These are phyloP conservation scores for Fremontodendron californicum DNA, from an alignment of 345 rosid species.

Conservation along the genomic window DNA sequence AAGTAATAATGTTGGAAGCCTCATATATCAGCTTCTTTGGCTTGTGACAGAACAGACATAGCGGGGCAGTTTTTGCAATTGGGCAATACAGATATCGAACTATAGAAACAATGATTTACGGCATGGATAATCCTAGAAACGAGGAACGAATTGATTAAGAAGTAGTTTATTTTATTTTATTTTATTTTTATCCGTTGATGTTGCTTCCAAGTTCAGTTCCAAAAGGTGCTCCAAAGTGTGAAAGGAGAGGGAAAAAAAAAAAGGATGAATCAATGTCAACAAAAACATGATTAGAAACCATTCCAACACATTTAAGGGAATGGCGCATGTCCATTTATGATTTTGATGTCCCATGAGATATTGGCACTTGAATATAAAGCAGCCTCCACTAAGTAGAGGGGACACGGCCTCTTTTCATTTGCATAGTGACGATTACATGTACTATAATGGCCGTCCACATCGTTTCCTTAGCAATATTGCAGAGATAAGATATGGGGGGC, in stretches of 20 bases:
- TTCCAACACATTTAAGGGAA: neutral
- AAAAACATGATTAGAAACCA: neutral
- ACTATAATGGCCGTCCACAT: neutral
- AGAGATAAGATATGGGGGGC: neutral
- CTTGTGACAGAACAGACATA: no score
- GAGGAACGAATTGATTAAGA: neutral
- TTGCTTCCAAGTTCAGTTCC: neutral
- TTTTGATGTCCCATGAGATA: no score
- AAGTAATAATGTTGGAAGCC: no score
- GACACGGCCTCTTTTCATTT: no score
- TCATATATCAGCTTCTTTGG: no score
- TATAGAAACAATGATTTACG: no score
- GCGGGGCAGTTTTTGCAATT: no score
- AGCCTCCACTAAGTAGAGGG: no score
- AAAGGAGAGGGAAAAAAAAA: neutral
- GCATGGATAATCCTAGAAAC: no score
- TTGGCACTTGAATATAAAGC: neutral
- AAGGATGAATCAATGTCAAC: neutral
- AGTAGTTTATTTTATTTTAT: neutral
- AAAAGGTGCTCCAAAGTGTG: neutral
- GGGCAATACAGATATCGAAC: no score
- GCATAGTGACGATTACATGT: no score
- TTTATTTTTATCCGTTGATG: neutral
- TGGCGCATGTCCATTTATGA: neutral
- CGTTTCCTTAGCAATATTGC: neutral